Conservation (phyloP, 768 basidiomycete species). For the Boletellus ananiceps region DNA sequence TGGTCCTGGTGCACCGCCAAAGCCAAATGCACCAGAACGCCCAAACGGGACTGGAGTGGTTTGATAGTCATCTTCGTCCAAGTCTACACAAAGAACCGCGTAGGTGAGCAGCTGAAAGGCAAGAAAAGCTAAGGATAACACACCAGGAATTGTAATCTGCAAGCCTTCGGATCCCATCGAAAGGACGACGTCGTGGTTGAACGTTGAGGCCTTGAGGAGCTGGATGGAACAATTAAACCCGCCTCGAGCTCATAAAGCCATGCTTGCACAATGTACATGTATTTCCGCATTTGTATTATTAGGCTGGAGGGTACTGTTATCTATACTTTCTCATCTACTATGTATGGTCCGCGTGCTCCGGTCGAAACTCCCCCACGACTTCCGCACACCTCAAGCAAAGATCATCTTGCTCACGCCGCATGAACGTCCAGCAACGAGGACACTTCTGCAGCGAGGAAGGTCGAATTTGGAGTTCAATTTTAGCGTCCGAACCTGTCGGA, state of each 20-base stretch:
- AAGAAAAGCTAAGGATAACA: background rate
- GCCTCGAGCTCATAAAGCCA: background rate
- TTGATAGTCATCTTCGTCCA: slow-evolving; percentile 69
- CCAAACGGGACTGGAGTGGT: slow-evolving; percentile 68
- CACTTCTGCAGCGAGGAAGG: slow-evolving; percentile 69
- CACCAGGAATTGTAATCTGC: slow-evolving; percentile 48
- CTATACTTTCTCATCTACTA: background rate
- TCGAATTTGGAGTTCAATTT: slow-evolving; percentile 48
- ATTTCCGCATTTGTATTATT: slow-evolving; percentile 9
- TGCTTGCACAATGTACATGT: background rate
- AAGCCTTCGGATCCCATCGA: slow-evolving; percentile 37
- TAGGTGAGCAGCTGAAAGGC: background rate
- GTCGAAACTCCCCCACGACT: slow-evolving; percentile 14
- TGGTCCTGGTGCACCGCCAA: slow-evolving; percentile 45
- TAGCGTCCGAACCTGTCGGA: slow-evolving; percentile 10
- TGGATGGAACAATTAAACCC: slow-evolving; percentile 1
- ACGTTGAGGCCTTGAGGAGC: background rate
- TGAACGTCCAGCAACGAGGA: slow-evolving; percentile 87
- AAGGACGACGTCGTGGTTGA: slow-evolving; percentile 2
- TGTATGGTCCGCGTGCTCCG: background rate
- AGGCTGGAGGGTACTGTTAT: background rate
- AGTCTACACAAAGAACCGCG: slow-evolving; percentile 45
- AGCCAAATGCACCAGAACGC: slow-evolving; percentile 49
- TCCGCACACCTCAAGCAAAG: slow-evolving; percentile 64
- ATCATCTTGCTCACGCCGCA: slow-evolving; percentile 42